Evolutionary conservation across 768 basidiomycete species (phyloP), one percentile per base, ranked within the genome.

Genomic region (Amanita rubescens): DNA sequence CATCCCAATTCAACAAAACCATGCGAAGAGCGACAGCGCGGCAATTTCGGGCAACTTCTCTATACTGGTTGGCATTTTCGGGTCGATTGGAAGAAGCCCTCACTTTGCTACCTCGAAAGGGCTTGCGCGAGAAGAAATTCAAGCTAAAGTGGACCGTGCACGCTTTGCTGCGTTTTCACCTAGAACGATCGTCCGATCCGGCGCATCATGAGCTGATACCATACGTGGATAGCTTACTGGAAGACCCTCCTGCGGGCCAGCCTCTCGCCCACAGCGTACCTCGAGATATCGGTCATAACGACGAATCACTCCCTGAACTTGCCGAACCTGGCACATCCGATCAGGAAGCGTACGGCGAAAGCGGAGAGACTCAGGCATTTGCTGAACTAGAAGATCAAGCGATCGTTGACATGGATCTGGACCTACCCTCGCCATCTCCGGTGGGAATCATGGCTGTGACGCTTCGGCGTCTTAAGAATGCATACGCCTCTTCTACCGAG

Each of bases 71-170:
- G 17, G 72, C 72, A 7, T 57, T 64, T 12, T 63, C 67, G 3
- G 70, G 72, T 14, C 68, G 72, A 27, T 49, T 70, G 1, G 63
- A 70, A 0, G 68, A 69, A 17, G 81, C 81, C 3, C 33, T 81
- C n/a, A 46, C 58, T n/a, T 62, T 82, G 39, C 59, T 81, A n/a
- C 74, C 73, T 4, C n/a, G 51, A 27, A 20, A 43, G 9, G 59
- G 65, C 10, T 68, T 69, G 9, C 57, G 57, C 2, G 51, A 65
- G 8, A 63, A 63, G 1, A 55, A 51, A 7, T 64, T 71, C 46
- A 59, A 20, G 14, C 55, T 83, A 37, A 57, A 72, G 5, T 57
- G 59, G 1, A 67, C 62, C 49, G 75, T 74, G 2, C 74, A 77
- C 50, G 52, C 61, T 30, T 58, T 69, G 30, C 67, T 75, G 51